These are phyloP conservation scores for Candida tetrigidarum DNA, from an alignment of 1,139 yeast species.

Conservation along the genomic window DNA sequence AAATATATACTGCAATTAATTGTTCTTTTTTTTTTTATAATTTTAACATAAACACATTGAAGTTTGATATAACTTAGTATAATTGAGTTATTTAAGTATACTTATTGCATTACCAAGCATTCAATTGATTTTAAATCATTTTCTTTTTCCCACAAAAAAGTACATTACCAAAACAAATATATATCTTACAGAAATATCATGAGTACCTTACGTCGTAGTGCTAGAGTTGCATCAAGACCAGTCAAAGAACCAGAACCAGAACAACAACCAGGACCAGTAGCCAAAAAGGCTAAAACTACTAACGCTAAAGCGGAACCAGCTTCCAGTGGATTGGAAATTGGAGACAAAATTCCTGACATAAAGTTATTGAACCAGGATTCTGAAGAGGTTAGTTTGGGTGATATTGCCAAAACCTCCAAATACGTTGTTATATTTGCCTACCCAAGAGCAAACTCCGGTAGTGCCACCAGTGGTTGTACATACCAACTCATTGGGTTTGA, in stretches of 20 bases:
- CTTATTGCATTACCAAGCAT: neutral
- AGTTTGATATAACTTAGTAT: neutral
- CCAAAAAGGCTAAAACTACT: slow-evolving; percentile 28
- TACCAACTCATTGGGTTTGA: slow-evolving; percentile 92
- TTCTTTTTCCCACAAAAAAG: neutral
- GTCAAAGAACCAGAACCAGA: slow-evolving; percentile 15
- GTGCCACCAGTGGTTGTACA: slow-evolving; percentile 76
- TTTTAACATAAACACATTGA: neutral
- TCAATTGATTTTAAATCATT: neutral
- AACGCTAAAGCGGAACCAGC: slow-evolving; percentile 17
- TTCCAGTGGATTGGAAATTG: slow-evolving; percentile 49
- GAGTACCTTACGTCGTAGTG: slow-evolving; percentile 59
- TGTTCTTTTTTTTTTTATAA: neutral
- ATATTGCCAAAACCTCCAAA: slow-evolving; percentile 50
- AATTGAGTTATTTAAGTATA: neutral
- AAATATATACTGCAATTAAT: neutral
- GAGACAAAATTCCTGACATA: slow-evolving; percentile 73
- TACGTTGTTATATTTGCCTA: slow-evolving; percentile 74
- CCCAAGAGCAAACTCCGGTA: slow-evolving; percentile 81
- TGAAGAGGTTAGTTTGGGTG: slow-evolving; percentile 54
- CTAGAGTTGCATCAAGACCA: slow-evolving; percentile 41
- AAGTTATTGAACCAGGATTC: slow-evolving; percentile 69
- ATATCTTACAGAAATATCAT: too few relatives aligned
- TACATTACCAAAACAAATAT: too few relatives aligned
- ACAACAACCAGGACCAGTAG: slow-evolving; percentile 22